phyloP scores from a whole-genome alignment of 805 yeast genomes.

The Torulaspora gathmanii region DNA sequence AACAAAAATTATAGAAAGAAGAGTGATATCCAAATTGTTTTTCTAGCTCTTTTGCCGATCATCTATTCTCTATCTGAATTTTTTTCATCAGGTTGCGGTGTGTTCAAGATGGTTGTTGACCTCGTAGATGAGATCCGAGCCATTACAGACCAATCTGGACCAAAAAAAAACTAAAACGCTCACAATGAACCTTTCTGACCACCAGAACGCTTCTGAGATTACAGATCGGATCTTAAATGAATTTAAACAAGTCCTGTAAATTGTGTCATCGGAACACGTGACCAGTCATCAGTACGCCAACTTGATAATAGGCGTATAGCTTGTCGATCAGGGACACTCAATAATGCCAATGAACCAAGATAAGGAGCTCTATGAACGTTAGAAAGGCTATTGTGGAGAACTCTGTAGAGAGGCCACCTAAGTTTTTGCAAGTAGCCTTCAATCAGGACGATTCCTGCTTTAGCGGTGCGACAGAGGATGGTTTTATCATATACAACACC shows the following conservation, averaged over 20 bases:
- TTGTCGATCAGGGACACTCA: not conserved
- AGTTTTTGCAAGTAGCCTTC: conserved; percentile 58
- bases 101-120: no score
- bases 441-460: conserved; percentile 91
- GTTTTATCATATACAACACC: conserved; percentile 80
- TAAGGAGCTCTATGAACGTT: conserved; percentile 15
- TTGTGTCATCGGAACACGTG: not conserved
- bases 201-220: no score
- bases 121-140: no score
- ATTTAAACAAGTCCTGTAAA: not conserved
- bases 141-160: no score
- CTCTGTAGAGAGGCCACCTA: conserved; percentile 22
- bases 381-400: conserved; percentile 17
- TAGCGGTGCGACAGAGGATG: conserved; percentile 73
- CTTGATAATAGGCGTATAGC: not conserved
- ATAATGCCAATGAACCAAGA: not conserved
- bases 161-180: no score
- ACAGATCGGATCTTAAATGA: no score
- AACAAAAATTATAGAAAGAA: not conserved
- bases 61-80: not conserved
- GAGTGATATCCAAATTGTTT: not conserved
- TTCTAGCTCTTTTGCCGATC: not conserved
- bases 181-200: no score
- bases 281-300: not conserved
- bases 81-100: no score